phyloP scores from a whole-genome alignment of 139 green algal genomes.

The Tetraselmis chui region DNA sequence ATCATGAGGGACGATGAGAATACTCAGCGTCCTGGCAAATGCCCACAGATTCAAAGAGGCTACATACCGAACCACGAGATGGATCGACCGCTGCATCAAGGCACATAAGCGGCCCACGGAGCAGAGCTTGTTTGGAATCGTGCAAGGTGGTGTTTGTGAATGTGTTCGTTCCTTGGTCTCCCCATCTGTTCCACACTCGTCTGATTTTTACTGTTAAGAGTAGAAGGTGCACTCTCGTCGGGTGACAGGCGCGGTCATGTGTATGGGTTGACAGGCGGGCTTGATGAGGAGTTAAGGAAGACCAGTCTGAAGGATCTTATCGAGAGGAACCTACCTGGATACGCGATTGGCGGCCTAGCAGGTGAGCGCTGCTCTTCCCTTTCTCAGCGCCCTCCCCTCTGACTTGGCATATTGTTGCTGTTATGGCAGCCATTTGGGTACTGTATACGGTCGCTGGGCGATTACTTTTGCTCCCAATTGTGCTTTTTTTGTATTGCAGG shows the following conservation, averaged over 20 bases:
- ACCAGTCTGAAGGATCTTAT: constrained; percentile 65
- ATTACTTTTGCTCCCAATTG: too few species aligned
- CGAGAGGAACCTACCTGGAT: constrained; percentile 68
- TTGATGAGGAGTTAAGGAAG: constrained; percentile 61
- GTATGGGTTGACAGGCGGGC: constrained; percentile 31
- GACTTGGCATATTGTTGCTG: too few species aligned
- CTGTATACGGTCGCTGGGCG: too few species aligned
- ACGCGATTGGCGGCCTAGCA: constrained; percentile 90
- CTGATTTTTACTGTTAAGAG: too few species aligned
- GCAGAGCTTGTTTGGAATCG: constrained; percentile 89
- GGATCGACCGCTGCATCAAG: constrained; percentile 92
- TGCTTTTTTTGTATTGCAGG: neutral
- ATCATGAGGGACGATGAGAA: too few species aligned
- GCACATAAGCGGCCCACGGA: constrained; percentile 71
- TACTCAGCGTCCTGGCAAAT: too few species aligned
- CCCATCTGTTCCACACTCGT: too few species aligned
- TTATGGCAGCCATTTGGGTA: too few species aligned
- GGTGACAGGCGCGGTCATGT: too few species aligned
- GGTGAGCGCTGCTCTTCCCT: constrained; percentile 26
- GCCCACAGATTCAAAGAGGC: constrained; percentile 80
- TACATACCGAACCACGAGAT: constrained; percentile 81
- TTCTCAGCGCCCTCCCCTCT: too few species aligned
- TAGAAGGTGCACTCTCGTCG: too few species aligned
- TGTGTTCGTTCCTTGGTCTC: neutral
- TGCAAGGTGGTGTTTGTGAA: constrained; percentile 40